These are phyloP conservation scores for Anthracocystis panici-leucophaei DNA, from an alignment of 1,284 basidiomycete species.

Conservation along the genomic window DNA sequence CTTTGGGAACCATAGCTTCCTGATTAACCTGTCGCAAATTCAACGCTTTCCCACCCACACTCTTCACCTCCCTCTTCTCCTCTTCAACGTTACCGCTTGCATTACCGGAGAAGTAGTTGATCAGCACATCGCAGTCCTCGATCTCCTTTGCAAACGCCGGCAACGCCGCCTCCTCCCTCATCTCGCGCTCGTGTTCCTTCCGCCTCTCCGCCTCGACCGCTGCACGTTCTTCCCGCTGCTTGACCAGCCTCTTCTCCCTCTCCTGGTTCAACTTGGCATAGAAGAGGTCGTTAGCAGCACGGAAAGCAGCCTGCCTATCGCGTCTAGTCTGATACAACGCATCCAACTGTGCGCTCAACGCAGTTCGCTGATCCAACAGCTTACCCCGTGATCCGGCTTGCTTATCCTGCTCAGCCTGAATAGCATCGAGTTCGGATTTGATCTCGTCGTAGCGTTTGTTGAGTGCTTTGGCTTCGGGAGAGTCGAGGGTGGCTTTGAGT, in stretches of 20 bases:
- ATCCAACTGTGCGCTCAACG: constrained; percentile 74
- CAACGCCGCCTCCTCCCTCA: constrained; percentile 89
- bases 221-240: constrained; percentile 81
- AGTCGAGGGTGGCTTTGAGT: constrained; percentile 85
- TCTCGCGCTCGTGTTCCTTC: constrained; percentile 80
- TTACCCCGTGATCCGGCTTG: constrained; percentile 83
- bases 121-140: constrained; percentile 94
- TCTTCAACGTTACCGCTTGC: constrained; percentile 71
- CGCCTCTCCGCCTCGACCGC: constrained; percentile 86
- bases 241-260: constrained; percentile 77
- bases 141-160: constrained; percentile 94
- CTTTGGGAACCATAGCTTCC: constrained; percentile 74
- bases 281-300: constrained; percentile 63
- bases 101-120: constrained; percentile 80
- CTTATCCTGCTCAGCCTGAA: constrained; percentile 89
- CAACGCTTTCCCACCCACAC: constrained; percentile 77
- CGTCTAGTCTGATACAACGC: constrained; percentile 83
- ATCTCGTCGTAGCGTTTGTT: constrained; percentile 86
- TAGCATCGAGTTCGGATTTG: constrained; percentile 84
- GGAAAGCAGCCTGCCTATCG: constrained; percentile 72
- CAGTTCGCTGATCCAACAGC: constrained; percentile 88
- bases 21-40: constrained; percentile 86
- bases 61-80: constrained; percentile 52
- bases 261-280: constrained; percentile 62
- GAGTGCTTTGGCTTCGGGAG: constrained; percentile 86